Evolutionary conservation across 1,284 basidiomycete species (phyloP), one percentile per base, ranked within the genome.

Genomic region (Coriolopsis trogii): DNA sequence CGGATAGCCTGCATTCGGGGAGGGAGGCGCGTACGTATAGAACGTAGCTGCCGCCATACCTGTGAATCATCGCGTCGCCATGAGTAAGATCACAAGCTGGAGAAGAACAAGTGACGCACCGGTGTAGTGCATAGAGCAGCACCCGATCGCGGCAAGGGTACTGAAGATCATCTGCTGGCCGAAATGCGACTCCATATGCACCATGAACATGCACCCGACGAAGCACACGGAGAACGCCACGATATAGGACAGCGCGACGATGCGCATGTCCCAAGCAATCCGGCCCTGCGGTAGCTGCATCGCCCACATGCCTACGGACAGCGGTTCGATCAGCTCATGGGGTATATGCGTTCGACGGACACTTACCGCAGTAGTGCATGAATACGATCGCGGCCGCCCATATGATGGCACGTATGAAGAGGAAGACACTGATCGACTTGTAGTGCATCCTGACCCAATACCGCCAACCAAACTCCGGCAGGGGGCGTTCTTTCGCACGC

Each of bases 1-100:
- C 6, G 67, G 67, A 34, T 67, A 69, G 2, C 63, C 62, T 4
- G 64, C 40, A 15, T 60, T 28, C 2, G 60, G 52, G 0, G 55
- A 56, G 0, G 63, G 63, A 9, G 63, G 53, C 0, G 59, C 36
- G 10, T 51, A 50, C 1, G 65, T 63, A 57, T 66, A 63, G 51
- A 69, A 67, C 6, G 67, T 66, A 9, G 66, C 66, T 0, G 67
- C 67, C 3, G 61, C 58, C 66, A 69, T 69, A 20, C 67, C 67
- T 68, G n/a, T 25, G 18, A 18, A 30, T 18, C 2, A 36, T 6
- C 2, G 15, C 6, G n/a, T 7, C 10, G 3, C 30, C 2, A 10
- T 38, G 3, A 33, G 46, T 34, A 4, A 16, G 13, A 5, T 13
- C 4, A 6, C 21, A 25, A 28, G 2, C 5, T 25, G 16, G 23